A percentile compares a stretch with the other conserved stretches of the same genome.
Evolutionary conservation across 1,139 yeast species (phyloP).

Genomic region (Pichia kudriavzevii): DNA sequence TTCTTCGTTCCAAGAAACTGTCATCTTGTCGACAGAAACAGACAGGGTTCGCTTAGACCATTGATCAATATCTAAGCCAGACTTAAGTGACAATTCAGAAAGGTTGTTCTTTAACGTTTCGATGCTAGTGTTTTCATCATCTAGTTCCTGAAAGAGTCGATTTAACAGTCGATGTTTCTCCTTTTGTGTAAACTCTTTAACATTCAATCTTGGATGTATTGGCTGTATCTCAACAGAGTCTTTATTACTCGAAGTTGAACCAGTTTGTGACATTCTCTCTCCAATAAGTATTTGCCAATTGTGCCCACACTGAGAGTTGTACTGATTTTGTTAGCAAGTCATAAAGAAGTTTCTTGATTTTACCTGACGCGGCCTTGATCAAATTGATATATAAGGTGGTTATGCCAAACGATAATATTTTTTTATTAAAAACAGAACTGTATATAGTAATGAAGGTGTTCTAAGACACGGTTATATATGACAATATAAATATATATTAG

Average conservation of each 20-base stretch:
- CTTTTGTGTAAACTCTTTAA: conserved; percentile 4
- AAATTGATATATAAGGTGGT: too few species aligned
- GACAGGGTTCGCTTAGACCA: conserved; percentile 6
- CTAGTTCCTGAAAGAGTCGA: conserved; percentile 22
- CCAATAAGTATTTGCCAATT: too few species aligned
- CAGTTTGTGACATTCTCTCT: too few species aligned
- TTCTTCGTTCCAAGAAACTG: neutral
- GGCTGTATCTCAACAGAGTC: conserved; percentile 6
- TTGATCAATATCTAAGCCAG: conserved; percentile 14
- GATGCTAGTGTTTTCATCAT: conserved; percentile 22
- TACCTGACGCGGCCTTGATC: too few species aligned
- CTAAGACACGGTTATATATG: conserved; percentile 5
- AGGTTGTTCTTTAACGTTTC: conserved; percentile 16
- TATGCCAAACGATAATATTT: conserved; percentile 2
- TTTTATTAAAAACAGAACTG: conserved; percentile 11
- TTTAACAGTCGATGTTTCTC: conserved; percentile 20
- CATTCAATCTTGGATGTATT: conserved; percentile 1
- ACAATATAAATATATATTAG: conserved; percentile 2
- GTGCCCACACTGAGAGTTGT: too few species aligned
- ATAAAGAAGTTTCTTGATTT: too few species aligned
- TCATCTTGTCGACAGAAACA: neutral
- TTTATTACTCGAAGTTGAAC: too few species aligned
- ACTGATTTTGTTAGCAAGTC: too few species aligned
- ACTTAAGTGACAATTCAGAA: conserved; percentile 14
- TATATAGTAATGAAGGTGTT: neutral